These are phyloP conservation scores for Wickerhamiella spandovensis DNA, from an alignment of 805 yeast genomes.

Conservation along the genomic window DNA sequence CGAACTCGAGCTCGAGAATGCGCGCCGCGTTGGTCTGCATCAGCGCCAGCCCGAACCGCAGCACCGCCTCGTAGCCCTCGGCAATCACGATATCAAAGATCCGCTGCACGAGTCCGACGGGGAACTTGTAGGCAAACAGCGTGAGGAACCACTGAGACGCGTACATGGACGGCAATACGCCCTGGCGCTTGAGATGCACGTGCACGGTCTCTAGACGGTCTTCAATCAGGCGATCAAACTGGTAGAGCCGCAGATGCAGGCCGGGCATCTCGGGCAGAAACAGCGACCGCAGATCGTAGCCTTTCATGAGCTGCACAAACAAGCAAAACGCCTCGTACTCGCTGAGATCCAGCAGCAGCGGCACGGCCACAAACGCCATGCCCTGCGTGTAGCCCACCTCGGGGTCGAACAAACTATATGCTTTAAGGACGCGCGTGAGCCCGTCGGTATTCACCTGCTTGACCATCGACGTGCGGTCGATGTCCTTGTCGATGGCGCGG, in stretches of 20 bases:
- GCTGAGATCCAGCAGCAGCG: conserved; percentile 63
- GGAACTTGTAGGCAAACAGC: conserved; percentile 88
- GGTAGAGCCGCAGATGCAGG: conserved; percentile 67
- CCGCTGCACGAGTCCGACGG: conserved; percentile 73
- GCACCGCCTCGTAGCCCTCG: conserved; percentile 79
- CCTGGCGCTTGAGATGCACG: conserved; percentile 71
- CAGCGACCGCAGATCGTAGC: conserved; percentile 63
- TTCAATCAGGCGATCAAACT: conserved; percentile 79
- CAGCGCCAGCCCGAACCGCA: conserved; percentile 73
- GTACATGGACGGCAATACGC: conserved; percentile 85
- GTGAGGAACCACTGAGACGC: conserved; percentile 98
- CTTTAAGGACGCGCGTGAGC: conserved; percentile 62
- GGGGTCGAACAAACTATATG: conserved; percentile 72
- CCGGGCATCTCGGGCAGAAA: conserved; percentile 92
- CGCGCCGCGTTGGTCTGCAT: conserved; percentile 54
- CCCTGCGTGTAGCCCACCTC: conserved; percentile 98
- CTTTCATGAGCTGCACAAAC: conserved; percentile 69
- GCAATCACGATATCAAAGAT: conserved; percentile 79
- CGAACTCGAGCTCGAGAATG: conserved; percentile 55
- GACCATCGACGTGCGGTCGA: conserved; percentile 74
- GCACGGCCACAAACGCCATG: conserved; percentile 86
- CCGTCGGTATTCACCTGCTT: conserved; percentile 43
- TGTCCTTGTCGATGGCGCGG: conserved; percentile 64
- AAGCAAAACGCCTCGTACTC: conserved; percentile 80
- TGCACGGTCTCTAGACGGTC: conserved; percentile 58